These are phyloP conservation scores for Colletotrichum incanum DNA, from an alignment of 2,329 filamentous ascomycete species.

Conservation along the genomic window DNA sequence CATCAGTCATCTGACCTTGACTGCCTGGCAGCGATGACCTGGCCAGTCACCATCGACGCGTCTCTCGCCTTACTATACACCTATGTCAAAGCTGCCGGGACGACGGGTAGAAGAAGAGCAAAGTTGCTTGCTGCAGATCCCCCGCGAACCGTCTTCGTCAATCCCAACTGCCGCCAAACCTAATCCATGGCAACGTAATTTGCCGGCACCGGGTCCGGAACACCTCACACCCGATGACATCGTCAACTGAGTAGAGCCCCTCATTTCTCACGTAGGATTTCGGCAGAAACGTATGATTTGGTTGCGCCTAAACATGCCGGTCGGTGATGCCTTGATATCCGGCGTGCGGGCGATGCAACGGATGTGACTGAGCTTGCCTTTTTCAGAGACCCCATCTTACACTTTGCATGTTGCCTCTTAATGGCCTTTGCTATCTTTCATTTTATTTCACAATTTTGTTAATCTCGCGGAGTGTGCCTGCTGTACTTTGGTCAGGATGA, in stretches of 20 bases:
- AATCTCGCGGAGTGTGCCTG: background rate
- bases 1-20: background rate
- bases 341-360: background rate
- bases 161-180: constrained; percentile 35
- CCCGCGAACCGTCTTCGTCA: background rate
- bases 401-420: background rate
- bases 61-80: background rate
- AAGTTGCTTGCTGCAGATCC: background rate
- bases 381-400: background rate
- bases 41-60: background rate
- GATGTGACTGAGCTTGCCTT: background rate
- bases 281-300: background rate
- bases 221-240: background rate
- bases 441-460: background rate
- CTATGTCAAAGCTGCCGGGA: background rate
- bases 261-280: constrained; percentile 22
- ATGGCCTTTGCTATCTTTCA: background rate
- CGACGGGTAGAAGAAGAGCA: background rate
- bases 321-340: background rate
- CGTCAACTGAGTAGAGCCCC: constrained; percentile 18
- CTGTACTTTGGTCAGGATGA: constrained; percentile 2
- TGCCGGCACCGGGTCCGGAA: constrained; percentile 15
- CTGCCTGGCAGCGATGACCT: background rate
- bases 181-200: background rate
- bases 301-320: background rate